Evolutionary conservation across 805 yeast genomes (phyloP), one percentile per base, ranked within the genome.

Genomic region (Ogataea dorogensis): DNA sequence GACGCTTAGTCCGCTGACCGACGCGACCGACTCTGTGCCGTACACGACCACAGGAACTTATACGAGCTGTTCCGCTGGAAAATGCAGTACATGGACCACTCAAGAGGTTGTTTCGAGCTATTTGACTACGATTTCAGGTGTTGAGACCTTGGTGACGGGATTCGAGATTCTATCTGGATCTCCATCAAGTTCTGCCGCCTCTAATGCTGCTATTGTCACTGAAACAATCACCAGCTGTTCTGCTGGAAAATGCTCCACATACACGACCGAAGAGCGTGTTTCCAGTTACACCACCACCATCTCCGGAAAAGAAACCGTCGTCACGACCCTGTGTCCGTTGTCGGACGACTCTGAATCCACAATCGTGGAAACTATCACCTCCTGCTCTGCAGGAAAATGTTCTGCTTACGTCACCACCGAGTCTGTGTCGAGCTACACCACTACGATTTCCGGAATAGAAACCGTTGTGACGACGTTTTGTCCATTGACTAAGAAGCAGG

Each of bases 201-300:
- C n/a, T n/a, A n/a, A n/a, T n/a, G n/a, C n/a, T n/a, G n/a, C n/a
- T n/a, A n/a, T n/a, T n/a, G n/a, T n/a, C n/a, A n/a, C n/a, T n/a
- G n/a, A n/a, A n/a, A n/a, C n/a, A 21, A 24, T 44, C 26, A 51
- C 47, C 13, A 33, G 40, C 15, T 53, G 58, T 33, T 49, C 53
- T 11, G 51, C 43, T 5, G 34, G 49, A 23, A 34, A 33, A 13
- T 54, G 59, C 31, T 24, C 47, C 9, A 36, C 38, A 6, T 36
- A 17, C 26, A 36, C 46, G 12, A 18, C 41, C 12, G 32, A 31
- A 17, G 50, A 50, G 28, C 24, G 47, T 12, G 49, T 49, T 25
- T 46, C 60, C 11, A 44, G 51, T 11, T 51, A 56, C 47, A 43
- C 51, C 17, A 50, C 53, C 2, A 46, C 53, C 14, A 36, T 53